Evolutionary conservation across 306 rosid genomes (phyloP).

Genomic region (Elaeagnus macrophylla): DNA sequence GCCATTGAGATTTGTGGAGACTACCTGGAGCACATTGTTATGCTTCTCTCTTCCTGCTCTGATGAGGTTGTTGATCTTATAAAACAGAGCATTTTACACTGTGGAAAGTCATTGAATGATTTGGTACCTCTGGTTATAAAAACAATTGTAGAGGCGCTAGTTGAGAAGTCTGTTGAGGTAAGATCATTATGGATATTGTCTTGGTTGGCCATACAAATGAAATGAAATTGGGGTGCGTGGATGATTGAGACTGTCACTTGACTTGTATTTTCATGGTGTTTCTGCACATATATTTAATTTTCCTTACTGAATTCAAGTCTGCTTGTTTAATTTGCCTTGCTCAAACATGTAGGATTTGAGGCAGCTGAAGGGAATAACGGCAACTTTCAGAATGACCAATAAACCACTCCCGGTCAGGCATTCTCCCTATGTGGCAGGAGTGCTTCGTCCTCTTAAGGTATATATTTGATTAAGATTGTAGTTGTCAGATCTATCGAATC

Average conservation of each 20-base stretch:
- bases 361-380: constrained; percentile 94
- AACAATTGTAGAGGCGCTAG: constrained; percentile 64
- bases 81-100: constrained; percentile 68
- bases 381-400: constrained; percentile 92
- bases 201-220: constrained; percentile 13
- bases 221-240: not conserved
- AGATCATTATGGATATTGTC: constrained; percentile 20
- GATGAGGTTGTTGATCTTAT: constrained; percentile 47
- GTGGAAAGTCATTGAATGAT: constrained; percentile 59
- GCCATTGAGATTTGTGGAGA: constrained; percentile 50
- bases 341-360: constrained; percentile 63
- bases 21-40: constrained; percentile 57
- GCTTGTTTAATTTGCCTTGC: not conserved
- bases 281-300: not conserved
- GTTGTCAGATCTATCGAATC: not conserved
- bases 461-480: constrained; percentile 11
- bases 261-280: not conserved
- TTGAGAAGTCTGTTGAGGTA: constrained; percentile 84
- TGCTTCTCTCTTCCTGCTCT: constrained; percentile 59
- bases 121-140: constrained; percentile 60
- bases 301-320: too few relatives aligned
- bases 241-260: not conserved
- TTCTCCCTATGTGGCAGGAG: constrained; percentile 81
- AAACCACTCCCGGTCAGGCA: constrained; percentile 89
- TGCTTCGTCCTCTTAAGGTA: constrained; percentile 84